These are phyloP conservation scores for Yarrowia galli DNA, from an alignment of 1,139 yeast species.

Conservation along the genomic window DNA sequence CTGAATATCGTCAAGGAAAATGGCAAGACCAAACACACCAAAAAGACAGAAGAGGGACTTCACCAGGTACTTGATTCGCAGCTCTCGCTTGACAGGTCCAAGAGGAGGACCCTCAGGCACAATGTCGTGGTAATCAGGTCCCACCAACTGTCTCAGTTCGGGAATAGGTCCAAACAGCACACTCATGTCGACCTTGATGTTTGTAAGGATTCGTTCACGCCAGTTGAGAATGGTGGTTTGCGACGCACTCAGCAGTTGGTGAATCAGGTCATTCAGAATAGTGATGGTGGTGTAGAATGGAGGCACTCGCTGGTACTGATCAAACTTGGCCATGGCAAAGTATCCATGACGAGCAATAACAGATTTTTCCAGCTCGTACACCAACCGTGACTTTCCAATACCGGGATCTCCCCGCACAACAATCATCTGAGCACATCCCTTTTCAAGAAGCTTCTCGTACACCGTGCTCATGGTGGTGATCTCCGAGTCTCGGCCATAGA, in stretches of 20 bases:
- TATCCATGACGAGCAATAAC: slow-evolving; percentile 54
- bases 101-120: slow-evolving; percentile 46
- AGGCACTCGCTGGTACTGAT: slow-evolving; percentile 50
- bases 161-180: slow-evolving; percentile 58
- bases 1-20: slow-evolving; percentile 60
- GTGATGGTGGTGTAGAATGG: slow-evolving; percentile 51
- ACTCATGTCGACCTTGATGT: slow-evolving; percentile 57
- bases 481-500: slow-evolving; percentile 55
- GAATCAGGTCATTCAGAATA: slow-evolving; percentile 55
- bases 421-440: slow-evolving; percentile 49
- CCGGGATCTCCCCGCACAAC: slow-evolving; percentile 59
- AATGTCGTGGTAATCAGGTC: slow-evolving; percentile 53
- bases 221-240: slow-evolving; percentile 54
- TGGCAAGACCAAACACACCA: slow-evolving; percentile 57
- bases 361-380: slow-evolving; percentile 55
- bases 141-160: slow-evolving; percentile 57
- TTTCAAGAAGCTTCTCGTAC: slow-evolving; percentile 47
- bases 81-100: slow-evolving; percentile 52
- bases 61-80: slow-evolving; percentile 56
- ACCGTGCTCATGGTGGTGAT: slow-evolving; percentile 48
- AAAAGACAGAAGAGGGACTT: slow-evolving; percentile 56
- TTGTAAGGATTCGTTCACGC: slow-evolving; percentile 56
- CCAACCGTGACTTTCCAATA: slow-evolving; percentile 58
- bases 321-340: slow-evolving; percentile 57
- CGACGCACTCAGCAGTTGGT: slow-evolving; percentile 57